Percentiles rank a stretch among this genome's conserved stretches.
phyloP scores from a whole-genome alignment of 2,329 filamentous ascomycete genomes.

The Colletotrichum eremochloae region DNA sequence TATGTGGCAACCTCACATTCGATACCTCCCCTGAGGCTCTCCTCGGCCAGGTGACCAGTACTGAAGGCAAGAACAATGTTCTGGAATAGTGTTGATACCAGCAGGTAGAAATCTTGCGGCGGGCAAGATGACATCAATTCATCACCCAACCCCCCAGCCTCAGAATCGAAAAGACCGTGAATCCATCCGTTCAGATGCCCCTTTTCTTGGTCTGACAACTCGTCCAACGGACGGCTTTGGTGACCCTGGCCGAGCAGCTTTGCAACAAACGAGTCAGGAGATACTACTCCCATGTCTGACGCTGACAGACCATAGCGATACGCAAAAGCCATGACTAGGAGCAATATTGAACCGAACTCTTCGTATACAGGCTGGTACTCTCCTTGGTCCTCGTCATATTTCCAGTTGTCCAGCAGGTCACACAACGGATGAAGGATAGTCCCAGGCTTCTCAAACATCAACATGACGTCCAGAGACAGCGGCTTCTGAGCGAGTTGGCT shows the following conservation, averaged over 20 bases:
- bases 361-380: slow-evolving; percentile 90
- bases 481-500: slow-evolving; percentile 80
- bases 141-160: slow-evolving; percentile 80
- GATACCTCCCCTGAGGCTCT: slow-evolving; percentile 79
- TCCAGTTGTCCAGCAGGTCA: slow-evolving; percentile 82
- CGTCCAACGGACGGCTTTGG: slow-evolving; percentile 67
- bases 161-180: slow-evolving; percentile 80
- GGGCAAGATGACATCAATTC: slow-evolving; percentile 86
- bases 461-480: slow-evolving; percentile 78
- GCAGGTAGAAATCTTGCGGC: slow-evolving; percentile 84
- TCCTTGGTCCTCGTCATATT: slow-evolving; percentile 84
- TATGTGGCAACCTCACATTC: slow-evolving; percentile 70
- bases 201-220: slow-evolving; percentile 74
- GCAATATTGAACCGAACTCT: slow-evolving; percentile 83
- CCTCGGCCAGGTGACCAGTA: slow-evolving; percentile 74
- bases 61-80: slow-evolving; percentile 80
- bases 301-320: slow-evolving; percentile 78
- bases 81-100: slow-evolving; percentile 82
- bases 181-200: slow-evolving; percentile 81
- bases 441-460: slow-evolving; percentile 79
- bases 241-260: slow-evolving; percentile 74
- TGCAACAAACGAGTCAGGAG: slow-evolving; percentile 75
- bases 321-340: slow-evolving; percentile 80
- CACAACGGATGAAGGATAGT: slow-evolving; percentile 81
- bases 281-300: slow-evolving; percentile 72